These are phyloP conservation scores for Arachis monticola DNA, from an alignment of 331 rosid species.

Conservation along the genomic window DNA sequence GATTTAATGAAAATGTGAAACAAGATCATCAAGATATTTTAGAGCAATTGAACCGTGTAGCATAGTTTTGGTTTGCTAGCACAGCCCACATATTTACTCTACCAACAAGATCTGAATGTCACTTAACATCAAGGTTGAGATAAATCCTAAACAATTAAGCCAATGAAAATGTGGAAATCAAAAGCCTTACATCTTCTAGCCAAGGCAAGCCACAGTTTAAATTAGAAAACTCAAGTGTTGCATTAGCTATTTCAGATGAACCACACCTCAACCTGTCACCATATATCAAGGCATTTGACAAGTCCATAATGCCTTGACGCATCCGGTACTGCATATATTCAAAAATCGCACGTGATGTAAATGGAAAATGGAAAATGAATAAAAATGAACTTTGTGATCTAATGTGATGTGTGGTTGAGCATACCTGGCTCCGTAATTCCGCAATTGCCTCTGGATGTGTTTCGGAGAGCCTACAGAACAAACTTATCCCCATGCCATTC, in stretches of 20 bases:
- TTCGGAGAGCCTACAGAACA: conserved; percentile 95
- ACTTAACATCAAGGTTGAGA: not conserved
- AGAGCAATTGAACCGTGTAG: not conserved
- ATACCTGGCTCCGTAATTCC: conserved; percentile 88
- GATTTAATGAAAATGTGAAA: not conserved
- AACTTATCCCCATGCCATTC: conserved; percentile 91
- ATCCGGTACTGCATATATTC: conserved; percentile 79
- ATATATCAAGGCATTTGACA: conserved; percentile 93
- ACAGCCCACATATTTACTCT: not conserved
- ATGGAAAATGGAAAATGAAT: conserved; percentile 31
- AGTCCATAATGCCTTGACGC: conserved; percentile 89
- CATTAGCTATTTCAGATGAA: conserved; percentile 75
- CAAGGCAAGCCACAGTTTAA: conserved; percentile 59
- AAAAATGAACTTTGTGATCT: conserved; percentile 8
- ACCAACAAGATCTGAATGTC: not conserved
- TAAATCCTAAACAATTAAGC: conserved; percentile 22
- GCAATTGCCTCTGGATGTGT: conserved; percentile 94
- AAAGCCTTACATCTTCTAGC: conserved; percentile 69
- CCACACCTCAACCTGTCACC: conserved; percentile 92
- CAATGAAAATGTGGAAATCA: conserved; percentile 31
- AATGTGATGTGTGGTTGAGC: conserved; percentile 24
- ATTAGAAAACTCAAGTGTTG: conserved; percentile 64
- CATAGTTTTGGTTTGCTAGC: not conserved
- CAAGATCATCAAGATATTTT: not conserved
- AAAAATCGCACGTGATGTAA: conserved; percentile 37